phyloP scores from a whole-genome alignment of 257 asterid genomes.

The Solanum microdontum region DNA sequence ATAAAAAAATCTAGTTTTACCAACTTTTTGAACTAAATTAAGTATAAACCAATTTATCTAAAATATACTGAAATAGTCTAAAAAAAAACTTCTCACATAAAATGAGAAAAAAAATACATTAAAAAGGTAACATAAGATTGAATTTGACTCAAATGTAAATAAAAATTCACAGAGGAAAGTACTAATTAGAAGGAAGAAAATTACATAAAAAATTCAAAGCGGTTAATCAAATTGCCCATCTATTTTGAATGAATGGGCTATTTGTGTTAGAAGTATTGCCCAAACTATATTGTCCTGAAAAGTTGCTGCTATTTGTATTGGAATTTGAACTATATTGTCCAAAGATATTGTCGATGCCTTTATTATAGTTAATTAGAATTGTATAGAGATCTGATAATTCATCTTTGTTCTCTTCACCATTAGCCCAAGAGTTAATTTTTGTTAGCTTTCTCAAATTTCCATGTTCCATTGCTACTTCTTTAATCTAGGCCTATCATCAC shows the following conservation, averaged over 20 bases:
- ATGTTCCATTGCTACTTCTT: slow-evolving; percentile 41
- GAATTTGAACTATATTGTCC: background rate
- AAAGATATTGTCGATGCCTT: background rate
- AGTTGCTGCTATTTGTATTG: background rate
- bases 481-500: slow-evolving; percentile 46
- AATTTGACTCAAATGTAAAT: background rate
- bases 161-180: too few species aligned
- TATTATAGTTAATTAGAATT: background rate
- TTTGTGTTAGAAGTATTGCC: background rate
- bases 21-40: too few species aligned
- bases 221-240: background rate
- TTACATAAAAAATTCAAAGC: background rate
- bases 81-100: too few species aligned
- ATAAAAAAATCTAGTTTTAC: too few species aligned
- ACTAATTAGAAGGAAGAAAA: too few species aligned
- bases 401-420: slow-evolving; percentile 13
- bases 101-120: too few species aligned
- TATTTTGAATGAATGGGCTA: background rate
- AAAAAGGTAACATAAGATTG: too few species aligned
- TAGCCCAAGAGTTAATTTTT: background rate
- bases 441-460: slow-evolving; percentile 13
- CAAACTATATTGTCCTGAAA: background rate
- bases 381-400: background rate
- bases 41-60: too few species aligned
- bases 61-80: too few species aligned